phyloP scores from a whole-genome alignment of 2,329 filamentous ascomycete genomes.

The Fusarium domesticum region DNA sequence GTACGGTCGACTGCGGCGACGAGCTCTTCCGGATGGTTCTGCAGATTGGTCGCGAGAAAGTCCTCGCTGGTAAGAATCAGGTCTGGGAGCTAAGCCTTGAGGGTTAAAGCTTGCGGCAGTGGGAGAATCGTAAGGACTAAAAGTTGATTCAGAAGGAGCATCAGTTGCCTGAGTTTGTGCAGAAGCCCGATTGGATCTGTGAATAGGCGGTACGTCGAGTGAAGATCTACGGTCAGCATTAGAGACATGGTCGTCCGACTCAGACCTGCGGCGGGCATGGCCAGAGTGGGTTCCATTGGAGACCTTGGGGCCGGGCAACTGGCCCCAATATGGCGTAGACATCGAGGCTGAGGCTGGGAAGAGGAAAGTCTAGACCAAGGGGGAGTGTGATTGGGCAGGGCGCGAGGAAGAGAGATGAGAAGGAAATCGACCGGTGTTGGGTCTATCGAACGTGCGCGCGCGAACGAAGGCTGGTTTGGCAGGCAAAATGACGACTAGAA shows the following conservation, averaged over 20 bases:
- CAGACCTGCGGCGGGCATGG: constrained; percentile 38
- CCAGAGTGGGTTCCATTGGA: constrained; percentile 23
- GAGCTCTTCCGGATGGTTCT: constrained; percentile 43
- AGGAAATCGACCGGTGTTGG: constrained; percentile 7
- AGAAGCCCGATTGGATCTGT: constrained; percentile 51
- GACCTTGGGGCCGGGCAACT: constrained; percentile 50
- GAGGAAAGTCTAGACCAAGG: constrained; percentile 1
- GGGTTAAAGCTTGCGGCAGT: constrained; percentile 48
- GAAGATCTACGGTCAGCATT: constrained; percentile 34
- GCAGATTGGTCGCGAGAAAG: constrained; percentile 39
- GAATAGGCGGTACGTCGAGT: constrained; percentile 38
- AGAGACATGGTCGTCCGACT: constrained; percentile 31
- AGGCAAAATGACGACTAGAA: constrained; percentile 12
- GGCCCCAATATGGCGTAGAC: constrained; percentile 57
- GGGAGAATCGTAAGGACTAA: constrained; percentile 57
- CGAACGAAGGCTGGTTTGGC: constrained; percentile 20
- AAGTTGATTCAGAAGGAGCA: constrained; percentile 55
- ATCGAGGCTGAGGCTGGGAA: constrained; percentile 35
- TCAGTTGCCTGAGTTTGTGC: constrained; percentile 55
- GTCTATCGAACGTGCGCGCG: constrained; percentile 15
- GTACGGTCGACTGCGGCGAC: constrained; percentile 33
- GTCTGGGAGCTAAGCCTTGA: constrained; percentile 56
- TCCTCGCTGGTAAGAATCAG: constrained; percentile 54
- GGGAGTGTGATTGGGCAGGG: constrained; percentile 27
- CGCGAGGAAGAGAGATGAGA: constrained; percentile 9